These are phyloP conservation scores for Canavalia gladiata DNA, from an alignment of 306 rosid genomes.

Conservation along the genomic window DNA sequence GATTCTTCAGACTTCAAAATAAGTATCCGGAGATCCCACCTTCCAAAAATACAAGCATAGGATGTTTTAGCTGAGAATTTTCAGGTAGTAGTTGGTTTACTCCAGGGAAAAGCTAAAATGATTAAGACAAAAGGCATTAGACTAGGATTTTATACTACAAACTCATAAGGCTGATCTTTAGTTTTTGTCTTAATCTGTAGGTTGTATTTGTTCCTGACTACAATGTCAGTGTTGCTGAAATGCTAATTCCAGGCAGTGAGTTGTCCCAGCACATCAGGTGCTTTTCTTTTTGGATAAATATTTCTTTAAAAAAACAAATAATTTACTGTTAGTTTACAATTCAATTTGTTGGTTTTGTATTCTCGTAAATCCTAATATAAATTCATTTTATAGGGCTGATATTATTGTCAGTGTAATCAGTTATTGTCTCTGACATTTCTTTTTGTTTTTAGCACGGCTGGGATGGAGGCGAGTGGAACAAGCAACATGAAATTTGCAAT, in stretches of 20 bases:
- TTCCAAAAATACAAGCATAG: neutral
- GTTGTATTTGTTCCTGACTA: slow-evolving; percentile 96
- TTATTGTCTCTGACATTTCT: slow-evolving; percentile 9
- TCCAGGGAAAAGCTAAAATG: slow-evolving; percentile 14
- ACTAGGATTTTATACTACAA: neutral
- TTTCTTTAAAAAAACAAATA: neutral
- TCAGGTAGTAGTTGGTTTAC: slow-evolving; percentile 8
- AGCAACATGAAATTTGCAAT: slow-evolving; percentile 97
- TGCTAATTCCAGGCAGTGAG: slow-evolving; percentile 95
- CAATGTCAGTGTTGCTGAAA: slow-evolving; percentile 92
- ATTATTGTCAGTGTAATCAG: neutral
- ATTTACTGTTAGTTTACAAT: slow-evolving; percentile 8
- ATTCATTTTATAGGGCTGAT: slow-evolving; percentile 27
- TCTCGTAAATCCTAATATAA: slow-evolving; percentile 23
- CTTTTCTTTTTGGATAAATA: neutral
- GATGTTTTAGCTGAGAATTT: slow-evolving; percentile 9
- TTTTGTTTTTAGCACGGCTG: slow-evolving; percentile 73
- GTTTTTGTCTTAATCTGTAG: slow-evolving; percentile 48
- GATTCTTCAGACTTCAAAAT: neutral
- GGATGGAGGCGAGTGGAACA: slow-evolving; percentile 99
- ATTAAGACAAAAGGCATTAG: slow-evolving; percentile 6
- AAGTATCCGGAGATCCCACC: neutral
- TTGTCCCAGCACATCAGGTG: slow-evolving; percentile 97
- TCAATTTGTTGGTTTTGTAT: neutral
- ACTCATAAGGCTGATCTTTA: slow-evolving; percentile 5